Conservation (phyloP, 768 basidiomycete genomes). For the Gymnopilus junonius region DNA sequence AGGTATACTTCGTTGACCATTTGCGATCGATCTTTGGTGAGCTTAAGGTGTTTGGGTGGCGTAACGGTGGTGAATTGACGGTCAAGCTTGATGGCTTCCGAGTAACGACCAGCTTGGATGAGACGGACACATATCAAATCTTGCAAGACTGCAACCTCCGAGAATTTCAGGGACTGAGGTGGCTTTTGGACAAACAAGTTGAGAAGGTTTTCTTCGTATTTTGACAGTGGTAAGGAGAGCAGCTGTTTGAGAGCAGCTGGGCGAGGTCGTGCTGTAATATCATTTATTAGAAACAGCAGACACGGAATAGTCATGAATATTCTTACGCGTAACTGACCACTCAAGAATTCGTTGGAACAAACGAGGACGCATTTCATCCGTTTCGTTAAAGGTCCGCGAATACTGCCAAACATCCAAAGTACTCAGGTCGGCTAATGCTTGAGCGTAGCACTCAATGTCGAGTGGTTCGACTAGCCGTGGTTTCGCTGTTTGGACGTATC, state of each 20-base stretch:
- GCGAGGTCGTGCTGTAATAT: slow-evolving; percentile 57
- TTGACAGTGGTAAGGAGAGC: slow-evolving; percentile 65
- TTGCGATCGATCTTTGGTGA: slow-evolving; percentile 60
- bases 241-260: slow-evolving; percentile 61
- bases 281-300: slow-evolving; percentile 4
- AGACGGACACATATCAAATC: slow-evolving; percentile 82
- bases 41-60: slow-evolving; percentile 38
- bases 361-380: slow-evolving; percentile 52
- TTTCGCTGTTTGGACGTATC: slow-evolving; percentile 77
- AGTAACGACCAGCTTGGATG: slow-evolving; percentile 70
- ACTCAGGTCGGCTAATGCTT: slow-evolving; percentile 68
- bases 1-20: slow-evolving; percentile 75
- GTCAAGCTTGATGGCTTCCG: slow-evolving; percentile 79
- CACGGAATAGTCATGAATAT: neutral
- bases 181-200: slow-evolving; percentile 63
- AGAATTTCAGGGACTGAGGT: slow-evolving; percentile 47
- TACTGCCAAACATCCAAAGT: slow-evolving; percentile 78
- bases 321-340: slow-evolving; percentile 75
- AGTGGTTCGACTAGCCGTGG: slow-evolving; percentile 70
- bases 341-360: slow-evolving; percentile 63
- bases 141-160: slow-evolving; percentile 63
- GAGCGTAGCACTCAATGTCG: slow-evolving; percentile 71
- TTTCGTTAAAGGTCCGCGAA: slow-evolving; percentile 71
- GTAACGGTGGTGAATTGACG: slow-evolving; percentile 57
- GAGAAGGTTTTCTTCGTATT: slow-evolving; percentile 64